These are phyloP conservation scores for Stellera chamaejasme DNA, from an alignment of 345 rosid genomes.

Conservation along the genomic window DNA sequence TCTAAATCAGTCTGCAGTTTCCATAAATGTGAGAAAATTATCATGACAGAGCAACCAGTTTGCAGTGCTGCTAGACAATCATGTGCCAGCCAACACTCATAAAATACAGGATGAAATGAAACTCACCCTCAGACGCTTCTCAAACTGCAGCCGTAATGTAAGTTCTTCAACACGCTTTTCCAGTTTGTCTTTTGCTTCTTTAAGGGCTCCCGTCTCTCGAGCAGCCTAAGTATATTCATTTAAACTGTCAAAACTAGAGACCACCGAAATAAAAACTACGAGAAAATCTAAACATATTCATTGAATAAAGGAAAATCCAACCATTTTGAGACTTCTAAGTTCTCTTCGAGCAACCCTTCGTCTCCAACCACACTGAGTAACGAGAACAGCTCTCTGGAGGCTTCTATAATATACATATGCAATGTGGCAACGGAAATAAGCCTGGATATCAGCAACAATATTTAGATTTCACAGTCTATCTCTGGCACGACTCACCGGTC, in stretches of 20 bases:
- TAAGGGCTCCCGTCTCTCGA: constrained; percentile 89
- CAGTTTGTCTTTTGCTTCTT: constrained; percentile 87
- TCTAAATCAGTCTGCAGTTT: constrained; percentile 74
- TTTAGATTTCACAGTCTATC: constrained; percentile 8
- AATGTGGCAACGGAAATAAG: constrained; percentile 54
- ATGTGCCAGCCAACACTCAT: constrained; percentile 1
- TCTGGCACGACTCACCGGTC: constrained; percentile 5
- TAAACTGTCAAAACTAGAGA: background rate
- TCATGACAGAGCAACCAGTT: background rate
- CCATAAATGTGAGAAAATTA: constrained; percentile 5
- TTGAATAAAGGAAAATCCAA: constrained; percentile 16
- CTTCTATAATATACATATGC: constrained; percentile 59
- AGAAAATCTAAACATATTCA: constrained; percentile 1
- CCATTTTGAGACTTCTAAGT: constrained; percentile 90
- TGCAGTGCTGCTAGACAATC: constrained; percentile 9
- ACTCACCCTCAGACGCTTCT: constrained; percentile 87
- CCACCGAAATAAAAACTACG: background rate
- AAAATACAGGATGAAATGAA: constrained; percentile 2
- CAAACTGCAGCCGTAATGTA: constrained; percentile 91
- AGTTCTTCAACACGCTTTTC: constrained; percentile 99
- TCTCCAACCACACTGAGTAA: constrained; percentile 96
- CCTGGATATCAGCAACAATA: constrained; percentile 35
- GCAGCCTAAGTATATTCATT: constrained; percentile 56
- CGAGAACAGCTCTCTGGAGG: constrained; percentile 76
- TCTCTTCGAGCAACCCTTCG: constrained; percentile 86